Percentiles rank a stretch among this genome's conserved stretches.
Evolutionary conservation across 73 alveolate genomes (phyloP).

Genomic region (Paramecium biaurelia): DNA sequence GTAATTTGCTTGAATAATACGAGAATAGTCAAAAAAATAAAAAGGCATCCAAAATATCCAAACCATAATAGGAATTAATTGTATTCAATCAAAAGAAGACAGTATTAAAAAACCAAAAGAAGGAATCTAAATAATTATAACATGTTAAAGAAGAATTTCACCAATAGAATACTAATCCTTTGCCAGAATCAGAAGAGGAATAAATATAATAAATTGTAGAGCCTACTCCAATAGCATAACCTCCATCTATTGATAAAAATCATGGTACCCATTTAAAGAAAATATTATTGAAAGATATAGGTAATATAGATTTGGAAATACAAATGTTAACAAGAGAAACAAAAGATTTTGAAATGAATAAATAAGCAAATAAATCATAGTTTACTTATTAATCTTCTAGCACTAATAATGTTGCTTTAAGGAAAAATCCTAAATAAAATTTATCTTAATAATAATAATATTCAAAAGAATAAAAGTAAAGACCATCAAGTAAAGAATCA

Average conservation of each 20-base stretch:
- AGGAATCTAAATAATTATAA: neutral
- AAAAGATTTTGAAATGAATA: neutral
- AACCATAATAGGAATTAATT: neutral
- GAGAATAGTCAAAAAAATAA: neutral
- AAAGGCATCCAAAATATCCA: neutral
- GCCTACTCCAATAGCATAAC: neutral
- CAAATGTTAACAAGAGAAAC: neutral
- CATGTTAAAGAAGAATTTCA: neutral
- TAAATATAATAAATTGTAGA: neutral
- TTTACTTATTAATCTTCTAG: neutral
- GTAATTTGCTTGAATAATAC: slow-evolving; percentile 21
- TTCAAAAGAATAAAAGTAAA: neutral
- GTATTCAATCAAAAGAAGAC: neutral
- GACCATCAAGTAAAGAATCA: slow-evolving; percentile 22
- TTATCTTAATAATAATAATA: neutral
- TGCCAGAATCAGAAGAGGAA: neutral
- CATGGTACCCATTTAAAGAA: neutral
- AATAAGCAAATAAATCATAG: neutral
- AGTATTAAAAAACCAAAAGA: neutral
- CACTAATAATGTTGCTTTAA: neutral
- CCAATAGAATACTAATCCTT: neutral
- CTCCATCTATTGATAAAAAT: neutral
- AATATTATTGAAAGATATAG: neutral
- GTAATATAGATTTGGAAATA: slow-evolving; percentile 6
- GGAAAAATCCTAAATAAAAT: neutral